Evolutionary conservation across 1,284 basidiomycete genomes (phyloP).

Genomic region (Xanthoconium separans): DNA sequence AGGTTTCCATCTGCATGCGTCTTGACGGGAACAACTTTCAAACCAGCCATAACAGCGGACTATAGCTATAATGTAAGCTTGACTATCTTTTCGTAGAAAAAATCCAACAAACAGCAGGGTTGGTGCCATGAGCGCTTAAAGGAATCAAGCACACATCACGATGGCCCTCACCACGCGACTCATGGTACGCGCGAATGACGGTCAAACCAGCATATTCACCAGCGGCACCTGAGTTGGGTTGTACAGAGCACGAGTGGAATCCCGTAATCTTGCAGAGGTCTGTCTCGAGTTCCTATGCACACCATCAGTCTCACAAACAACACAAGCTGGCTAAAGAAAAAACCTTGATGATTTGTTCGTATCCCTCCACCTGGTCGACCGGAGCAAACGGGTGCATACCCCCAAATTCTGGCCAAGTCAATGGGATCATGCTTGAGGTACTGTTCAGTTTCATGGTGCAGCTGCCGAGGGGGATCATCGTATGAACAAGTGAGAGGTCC

Average conservation of each 20-base stretch:
- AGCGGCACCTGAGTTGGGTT: slow-evolving; percentile 97
- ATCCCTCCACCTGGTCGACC: slow-evolving; percentile 87
- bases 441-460: slow-evolving; percentile 98
- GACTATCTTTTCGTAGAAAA: background rate
- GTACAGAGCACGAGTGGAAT: slow-evolving; percentile 91
- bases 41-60: slow-evolving; percentile 96
- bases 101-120: slow-evolving; percentile 74
- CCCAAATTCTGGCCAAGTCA: slow-evolving; percentile 93
- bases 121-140: slow-evolving; percentile 94
- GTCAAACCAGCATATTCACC: slow-evolving; percentile 95
- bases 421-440: slow-evolving; percentile 94
- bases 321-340: background rate
- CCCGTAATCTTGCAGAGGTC: slow-evolving; percentile 95
- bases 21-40: slow-evolving; percentile 95
- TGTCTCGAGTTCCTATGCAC: slow-evolving; percentile 74
- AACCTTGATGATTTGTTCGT: slow-evolving; percentile 79
- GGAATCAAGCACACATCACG: slow-evolving; percentile 95
- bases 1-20: slow-evolving; percentile 85
- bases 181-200: slow-evolving; percentile 93
- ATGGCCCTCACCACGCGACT: slow-evolving; percentile 82
- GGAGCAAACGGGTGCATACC: slow-evolving; percentile 93
- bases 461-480: slow-evolving; percentile 96
- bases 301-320: slow-evolving; percentile 5
- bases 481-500: slow-evolving; percentile 92
- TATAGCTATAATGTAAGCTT: slow-evolving; percentile 32